These are phyloP conservation scores for Monosporascus sp. DNA, from an alignment of 2,329 filamentous ascomycete genomes.

Conservation along the genomic window DNA sequence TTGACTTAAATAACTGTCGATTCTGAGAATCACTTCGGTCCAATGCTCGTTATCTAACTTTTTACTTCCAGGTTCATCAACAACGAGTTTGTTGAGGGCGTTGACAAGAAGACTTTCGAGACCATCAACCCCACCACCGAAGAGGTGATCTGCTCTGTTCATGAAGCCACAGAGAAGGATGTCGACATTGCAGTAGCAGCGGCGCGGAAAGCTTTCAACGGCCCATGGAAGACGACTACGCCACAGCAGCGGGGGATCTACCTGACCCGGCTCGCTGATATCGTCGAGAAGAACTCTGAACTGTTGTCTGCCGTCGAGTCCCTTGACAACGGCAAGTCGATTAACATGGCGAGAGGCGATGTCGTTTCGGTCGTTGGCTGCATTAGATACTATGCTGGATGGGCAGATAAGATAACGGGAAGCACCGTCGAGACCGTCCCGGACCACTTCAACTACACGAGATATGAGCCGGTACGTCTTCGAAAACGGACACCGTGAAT, in stretches of 20 bases:
- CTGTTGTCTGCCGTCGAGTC: slow-evolving; percentile 78
- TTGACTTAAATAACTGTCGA: background rate
- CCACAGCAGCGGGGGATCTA: slow-evolving; percentile 67
- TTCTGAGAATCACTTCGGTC: background rate
- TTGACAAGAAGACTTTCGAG: slow-evolving; percentile 87
- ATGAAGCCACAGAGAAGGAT: slow-evolving; percentile 86
- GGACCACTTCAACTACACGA: slow-evolving; percentile 80
- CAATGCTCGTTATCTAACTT: slow-evolving; percentile 14
- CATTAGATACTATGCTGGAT: slow-evolving; percentile 84
- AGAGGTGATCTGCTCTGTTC: slow-evolving; percentile 76
- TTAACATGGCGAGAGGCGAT: slow-evolving; percentile 71
- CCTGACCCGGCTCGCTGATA: slow-evolving; percentile 72
- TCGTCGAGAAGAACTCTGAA: slow-evolving; percentile 74
- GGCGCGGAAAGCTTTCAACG: slow-evolving; percentile 81
- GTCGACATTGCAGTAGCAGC: slow-evolving; percentile 75
- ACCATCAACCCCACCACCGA: slow-evolving; percentile 86
- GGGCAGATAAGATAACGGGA: slow-evolving; percentile 87
- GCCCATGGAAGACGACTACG: slow-evolving; percentile 61
- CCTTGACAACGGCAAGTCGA: slow-evolving; percentile 82
- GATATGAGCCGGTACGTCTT: slow-evolving; percentile 62
- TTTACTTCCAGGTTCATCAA: slow-evolving; percentile 70
- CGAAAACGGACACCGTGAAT: background rate
- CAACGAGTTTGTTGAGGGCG: slow-evolving; percentile 80
- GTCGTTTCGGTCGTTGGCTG: slow-evolving; percentile 62
- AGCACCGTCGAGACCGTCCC: slow-evolving; percentile 77